Percentiles rank a stretch among this genome's conserved stretches.
These are phyloP conservation scores for Solanum corneliomulleri DNA, from an alignment of 257 asterid genomes.

Conservation along the genomic window DNA sequence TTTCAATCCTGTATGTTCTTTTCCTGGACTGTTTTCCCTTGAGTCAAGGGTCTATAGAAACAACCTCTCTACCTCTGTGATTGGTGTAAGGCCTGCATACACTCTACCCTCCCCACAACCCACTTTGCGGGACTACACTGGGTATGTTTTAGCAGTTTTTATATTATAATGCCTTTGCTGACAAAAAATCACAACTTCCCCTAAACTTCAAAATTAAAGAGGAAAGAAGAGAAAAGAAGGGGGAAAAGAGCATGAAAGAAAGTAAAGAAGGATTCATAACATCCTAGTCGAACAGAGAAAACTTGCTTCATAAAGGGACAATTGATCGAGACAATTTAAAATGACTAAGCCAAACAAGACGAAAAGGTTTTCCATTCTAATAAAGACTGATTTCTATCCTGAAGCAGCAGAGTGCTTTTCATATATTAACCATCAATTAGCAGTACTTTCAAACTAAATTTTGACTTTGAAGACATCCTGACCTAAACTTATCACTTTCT, in stretches of 20 bases:
- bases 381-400: not conserved
- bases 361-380: not conserved
- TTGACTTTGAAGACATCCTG: not conserved
- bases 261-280: not conserved
- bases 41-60: not conserved
- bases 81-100: not conserved
- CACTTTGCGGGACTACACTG: not conserved
- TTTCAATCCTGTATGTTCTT: not conserved
- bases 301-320: not conserved
- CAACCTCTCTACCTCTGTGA: not conserved
- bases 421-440: not conserved
- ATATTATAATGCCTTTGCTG: not conserved
- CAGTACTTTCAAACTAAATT: not conserved
- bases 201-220: not conserved
- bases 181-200: not conserved
- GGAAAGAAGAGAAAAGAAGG: not conserved
- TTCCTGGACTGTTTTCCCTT: not conserved
- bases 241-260: not conserved
- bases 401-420: not conserved
- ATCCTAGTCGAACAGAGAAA: not conserved
- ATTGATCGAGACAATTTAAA: not conserved
- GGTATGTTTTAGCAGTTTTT: not conserved
- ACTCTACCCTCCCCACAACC: not conserved
- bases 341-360: not conserved
- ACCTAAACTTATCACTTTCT: not conserved